Evolutionary conservation across 148 eudicot genomes (phyloP).

Genomic region (Rhododendron vialii): DNA sequence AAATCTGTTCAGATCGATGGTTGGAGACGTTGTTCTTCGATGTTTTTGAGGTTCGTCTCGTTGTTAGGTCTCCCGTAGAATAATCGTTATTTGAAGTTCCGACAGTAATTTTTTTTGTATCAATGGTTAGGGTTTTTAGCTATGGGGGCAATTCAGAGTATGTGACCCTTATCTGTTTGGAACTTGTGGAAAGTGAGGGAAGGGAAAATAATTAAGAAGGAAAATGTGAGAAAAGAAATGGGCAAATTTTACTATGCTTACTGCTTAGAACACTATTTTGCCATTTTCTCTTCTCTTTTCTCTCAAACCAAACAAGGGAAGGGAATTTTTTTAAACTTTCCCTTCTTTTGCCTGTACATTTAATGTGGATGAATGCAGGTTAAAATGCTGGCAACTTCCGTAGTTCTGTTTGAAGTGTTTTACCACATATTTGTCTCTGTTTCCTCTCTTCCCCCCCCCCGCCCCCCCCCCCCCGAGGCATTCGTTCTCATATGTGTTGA

Average conservation of each 20-base stretch:
- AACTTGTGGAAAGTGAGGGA: too few species aligned
- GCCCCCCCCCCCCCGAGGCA: too few species aligned
- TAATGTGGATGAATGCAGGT: not conserved
- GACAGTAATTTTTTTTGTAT: not conserved
- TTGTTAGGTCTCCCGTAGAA: not conserved
- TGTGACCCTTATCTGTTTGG: not conserved
- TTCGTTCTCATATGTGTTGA: not conserved
- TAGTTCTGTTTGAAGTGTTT: not conserved
- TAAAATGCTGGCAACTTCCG: not conserved
- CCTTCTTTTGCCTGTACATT: not conserved
- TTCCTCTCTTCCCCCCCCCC: too few species aligned
- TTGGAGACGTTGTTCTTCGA: not conserved
- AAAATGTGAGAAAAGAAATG: not conserved
- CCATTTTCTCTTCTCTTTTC: too few species aligned
- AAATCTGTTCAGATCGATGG: not conserved
- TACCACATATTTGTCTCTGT: not conserved
- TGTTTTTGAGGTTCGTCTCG: not conserved
- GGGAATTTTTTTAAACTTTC: too few species aligned
- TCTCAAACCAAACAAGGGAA: too few species aligned
- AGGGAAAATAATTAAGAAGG: too few species aligned
- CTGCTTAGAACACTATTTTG: not conserved
- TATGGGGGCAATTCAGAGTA: not conserved
- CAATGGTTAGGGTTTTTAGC: conserved; percentile 2
- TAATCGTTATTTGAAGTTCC: not conserved
- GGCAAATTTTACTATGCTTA: not conserved